These are phyloP conservation scores for Eucommia ulmoides DNA, from an alignment of 257 asterid species.

Conservation along the genomic window DNA sequence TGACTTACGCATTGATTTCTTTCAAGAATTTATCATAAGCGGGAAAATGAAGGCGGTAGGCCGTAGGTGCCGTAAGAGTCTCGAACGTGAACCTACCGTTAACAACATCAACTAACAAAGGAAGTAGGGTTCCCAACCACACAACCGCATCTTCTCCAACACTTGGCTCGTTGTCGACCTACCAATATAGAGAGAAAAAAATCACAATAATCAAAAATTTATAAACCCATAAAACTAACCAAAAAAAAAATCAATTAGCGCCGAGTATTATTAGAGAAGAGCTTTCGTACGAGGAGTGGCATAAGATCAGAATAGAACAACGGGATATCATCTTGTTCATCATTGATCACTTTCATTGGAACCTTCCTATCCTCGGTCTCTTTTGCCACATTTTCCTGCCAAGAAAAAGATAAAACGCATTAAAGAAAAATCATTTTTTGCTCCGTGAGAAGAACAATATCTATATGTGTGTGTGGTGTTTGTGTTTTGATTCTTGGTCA, in stretches of 20 bases:
- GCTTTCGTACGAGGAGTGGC: conserved; percentile 72
- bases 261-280: neutral
- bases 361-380: conserved; percentile 48
- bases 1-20: conserved; percentile 48
- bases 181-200: conserved; percentile 1
- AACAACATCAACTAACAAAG: conserved; percentile 51
- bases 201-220: neutral
- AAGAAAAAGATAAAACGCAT: neutral
- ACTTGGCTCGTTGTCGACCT: conserved; percentile 61
- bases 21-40: conserved; percentile 60
- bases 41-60: conserved; percentile 64
- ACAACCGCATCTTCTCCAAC: conserved; percentile 68
- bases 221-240: neutral
- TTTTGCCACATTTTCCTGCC: conserved; percentile 51
- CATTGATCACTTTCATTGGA: conserved; percentile 3
- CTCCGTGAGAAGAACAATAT: neutral
- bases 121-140: conserved; percentile 63
- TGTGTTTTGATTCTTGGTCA: too few relatives aligned
- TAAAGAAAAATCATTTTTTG: neutral
- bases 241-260: neutral
- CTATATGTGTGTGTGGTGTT: too few relatives aligned
- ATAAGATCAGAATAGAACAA: conserved; percentile 83
- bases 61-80: conserved; percentile 64
- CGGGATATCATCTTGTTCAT: conserved; percentile 53
- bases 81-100: conserved; percentile 80